Conservation (phyloP, 305 asterid species). For the Solanum hybrid region DNA sequence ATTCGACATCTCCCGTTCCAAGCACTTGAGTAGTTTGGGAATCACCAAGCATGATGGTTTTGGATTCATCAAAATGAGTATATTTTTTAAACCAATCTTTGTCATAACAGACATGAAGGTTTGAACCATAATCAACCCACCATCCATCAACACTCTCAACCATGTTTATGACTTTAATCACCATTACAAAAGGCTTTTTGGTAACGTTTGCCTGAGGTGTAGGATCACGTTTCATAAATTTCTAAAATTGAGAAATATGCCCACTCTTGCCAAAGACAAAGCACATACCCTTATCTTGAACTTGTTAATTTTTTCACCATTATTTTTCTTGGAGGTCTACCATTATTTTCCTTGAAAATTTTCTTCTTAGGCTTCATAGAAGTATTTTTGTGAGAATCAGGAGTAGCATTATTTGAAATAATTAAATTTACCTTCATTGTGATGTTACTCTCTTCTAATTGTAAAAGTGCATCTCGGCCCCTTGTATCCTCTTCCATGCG, state of each 20-base stretch:
- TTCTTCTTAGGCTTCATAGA: too few relatives aligned
- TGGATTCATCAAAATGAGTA: background rate
- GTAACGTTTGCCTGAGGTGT: background rate
- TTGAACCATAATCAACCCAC: background rate
- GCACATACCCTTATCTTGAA: background rate
- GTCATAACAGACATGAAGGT: background rate
- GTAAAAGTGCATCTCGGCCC: too few relatives aligned
- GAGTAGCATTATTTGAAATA: too few relatives aligned
- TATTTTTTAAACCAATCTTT: background rate
- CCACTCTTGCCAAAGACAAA: too few relatives aligned
- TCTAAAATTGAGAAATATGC: background rate
- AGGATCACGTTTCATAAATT: background rate
- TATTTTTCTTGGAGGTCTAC: too few relatives aligned
- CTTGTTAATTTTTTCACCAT: background rate
- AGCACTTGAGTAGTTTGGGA: background rate
- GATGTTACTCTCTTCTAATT: too few relatives aligned
- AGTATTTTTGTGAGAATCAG: too few relatives aligned
- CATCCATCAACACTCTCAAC: background rate
- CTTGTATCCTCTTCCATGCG: too few relatives aligned
- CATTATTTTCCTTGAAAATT: too few relatives aligned
- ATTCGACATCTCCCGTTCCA: background rate
- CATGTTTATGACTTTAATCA: too few relatives aligned
- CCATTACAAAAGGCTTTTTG: too few relatives aligned
- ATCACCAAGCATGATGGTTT: background rate
- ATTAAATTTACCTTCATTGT: too few relatives aligned